Percentiles rank a stretch among this genome's conserved stretches.
Conservation (phyloP, 176 grass and related monocot species). For the Panicum miliaceum region DNA sequence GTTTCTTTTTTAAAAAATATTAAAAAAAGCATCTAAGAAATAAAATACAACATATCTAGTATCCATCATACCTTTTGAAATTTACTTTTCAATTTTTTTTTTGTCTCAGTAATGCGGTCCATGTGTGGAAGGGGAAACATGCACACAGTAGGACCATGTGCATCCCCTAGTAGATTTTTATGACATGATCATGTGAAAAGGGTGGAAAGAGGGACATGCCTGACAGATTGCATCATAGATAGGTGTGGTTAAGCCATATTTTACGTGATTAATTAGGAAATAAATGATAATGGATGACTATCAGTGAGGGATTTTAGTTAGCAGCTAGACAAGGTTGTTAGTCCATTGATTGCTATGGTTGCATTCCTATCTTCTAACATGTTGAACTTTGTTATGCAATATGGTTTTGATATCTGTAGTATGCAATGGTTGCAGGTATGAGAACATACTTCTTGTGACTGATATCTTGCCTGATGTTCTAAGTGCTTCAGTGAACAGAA, state of each 20-base stretch:
- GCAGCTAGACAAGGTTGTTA: constrained; percentile 3
- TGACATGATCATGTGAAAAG: constrained; percentile 8
- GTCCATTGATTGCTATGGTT: background rate
- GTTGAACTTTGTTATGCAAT: constrained; percentile 6
- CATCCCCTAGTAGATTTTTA: background rate
- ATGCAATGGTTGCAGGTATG: constrained; percentile 29
- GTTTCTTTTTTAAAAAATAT: background rate
- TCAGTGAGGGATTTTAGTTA: background rate
- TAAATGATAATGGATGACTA: constrained; percentile 16
- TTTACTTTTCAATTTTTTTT: background rate
- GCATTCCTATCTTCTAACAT: background rate
- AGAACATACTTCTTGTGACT: constrained; percentile 70
- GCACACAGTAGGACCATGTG: background rate
- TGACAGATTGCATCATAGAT: background rate
- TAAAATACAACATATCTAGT: too few relatives aligned
- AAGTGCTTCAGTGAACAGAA: constrained; percentile 67
- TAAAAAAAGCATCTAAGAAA: background rate
- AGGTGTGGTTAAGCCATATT: background rate
- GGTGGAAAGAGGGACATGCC: background rate
- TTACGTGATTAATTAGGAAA: constrained; percentile 6
- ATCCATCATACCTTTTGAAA: background rate
- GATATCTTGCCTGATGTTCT: constrained; percentile 91
- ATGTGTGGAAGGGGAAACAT: background rate
- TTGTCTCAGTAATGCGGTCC: background rate
- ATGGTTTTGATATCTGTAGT: constrained; percentile 20